Conservation (phyloP, 176 grass and related monocot species). For the Hyparrhenia diplandra region DNA sequence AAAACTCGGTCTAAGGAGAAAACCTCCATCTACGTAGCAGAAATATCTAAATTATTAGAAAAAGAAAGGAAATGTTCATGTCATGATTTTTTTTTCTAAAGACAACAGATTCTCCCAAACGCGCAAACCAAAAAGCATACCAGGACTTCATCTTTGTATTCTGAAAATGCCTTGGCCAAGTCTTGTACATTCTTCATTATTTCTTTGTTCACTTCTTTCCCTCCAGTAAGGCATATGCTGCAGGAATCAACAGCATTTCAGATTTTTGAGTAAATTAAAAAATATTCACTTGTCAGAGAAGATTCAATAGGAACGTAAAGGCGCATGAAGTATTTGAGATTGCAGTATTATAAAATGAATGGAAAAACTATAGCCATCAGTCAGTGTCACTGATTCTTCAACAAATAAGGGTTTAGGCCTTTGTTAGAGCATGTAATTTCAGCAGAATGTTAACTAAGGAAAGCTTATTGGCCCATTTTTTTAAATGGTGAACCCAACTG, state of each 20-base stretch:
- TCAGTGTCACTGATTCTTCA: no score
- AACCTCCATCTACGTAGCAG: not conserved
- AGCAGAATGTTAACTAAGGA: not conserved
- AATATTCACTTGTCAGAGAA: not conserved
- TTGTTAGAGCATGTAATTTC: not conserved
- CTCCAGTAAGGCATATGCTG: constrained; percentile 81
- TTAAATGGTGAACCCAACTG: not conserved
- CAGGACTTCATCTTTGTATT: constrained; percentile 97
- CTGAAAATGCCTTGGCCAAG: constrained; percentile 69
- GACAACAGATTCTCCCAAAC: not conserved
- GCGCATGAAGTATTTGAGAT: not conserved
- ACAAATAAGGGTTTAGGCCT: not conserved
- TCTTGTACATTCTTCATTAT: constrained; percentile 84
- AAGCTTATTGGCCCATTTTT: not conserved
- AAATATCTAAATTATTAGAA: not conserved
- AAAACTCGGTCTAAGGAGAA: not conserved
- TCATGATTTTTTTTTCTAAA: not conserved
- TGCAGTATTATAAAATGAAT: not conserved
- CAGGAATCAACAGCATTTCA: constrained; percentile 30
- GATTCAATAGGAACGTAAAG: not conserved
- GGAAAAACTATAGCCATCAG: not conserved
- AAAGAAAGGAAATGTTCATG: not conserved
- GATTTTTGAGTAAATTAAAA: constrained; percentile 29
- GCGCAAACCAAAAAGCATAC: constrained; percentile 52
- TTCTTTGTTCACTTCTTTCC: constrained; percentile 70